Evolutionary conservation across 768 basidiomycete genomes (phyloP).

Genomic region (Lanmaoa rubissima): DNA sequence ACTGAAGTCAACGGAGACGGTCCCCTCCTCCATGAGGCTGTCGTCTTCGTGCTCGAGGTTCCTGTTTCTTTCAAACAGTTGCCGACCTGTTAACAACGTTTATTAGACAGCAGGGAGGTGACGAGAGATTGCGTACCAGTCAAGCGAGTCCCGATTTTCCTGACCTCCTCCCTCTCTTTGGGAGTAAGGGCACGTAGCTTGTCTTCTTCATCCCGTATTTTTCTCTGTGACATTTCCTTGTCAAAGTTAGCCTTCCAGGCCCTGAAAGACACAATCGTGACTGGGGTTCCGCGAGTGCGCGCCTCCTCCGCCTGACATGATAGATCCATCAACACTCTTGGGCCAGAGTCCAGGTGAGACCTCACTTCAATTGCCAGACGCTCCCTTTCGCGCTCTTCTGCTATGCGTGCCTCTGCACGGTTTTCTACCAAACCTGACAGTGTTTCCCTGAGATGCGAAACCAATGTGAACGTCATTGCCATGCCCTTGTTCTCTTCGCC

Average conservation of each 20-base stretch:
- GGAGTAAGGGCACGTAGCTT: constrained; percentile 62
- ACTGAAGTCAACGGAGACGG: constrained; percentile 82
- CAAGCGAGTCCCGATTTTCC: constrained; percentile 55
- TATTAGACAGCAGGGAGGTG: not conserved
- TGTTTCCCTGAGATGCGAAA: constrained; percentile 79
- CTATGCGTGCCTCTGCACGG: constrained; percentile 53
- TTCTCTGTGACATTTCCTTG: constrained; percentile 57
- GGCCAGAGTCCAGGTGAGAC: not conserved
- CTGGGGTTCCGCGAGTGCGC: constrained; percentile 86
- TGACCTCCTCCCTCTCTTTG: constrained; percentile 86
- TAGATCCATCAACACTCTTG: constrained; percentile 2
- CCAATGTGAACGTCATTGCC: constrained; percentile 97
- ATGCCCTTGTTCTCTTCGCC: constrained; percentile 87
- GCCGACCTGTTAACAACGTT: constrained; percentile 61
- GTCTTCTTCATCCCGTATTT: constrained; percentile 75
- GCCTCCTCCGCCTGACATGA: constrained; percentile 75
- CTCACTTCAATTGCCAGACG: constrained; percentile 72
- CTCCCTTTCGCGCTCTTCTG: constrained; percentile 72
- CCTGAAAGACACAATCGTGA: constrained; percentile 78
- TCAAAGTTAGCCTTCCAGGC: constrained; percentile 82
- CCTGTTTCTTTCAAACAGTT: constrained; percentile 84
- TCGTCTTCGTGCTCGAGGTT: constrained; percentile 74
- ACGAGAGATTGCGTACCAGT: constrained; percentile 51
- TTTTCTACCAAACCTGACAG: constrained; percentile 60
- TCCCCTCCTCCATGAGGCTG: constrained; percentile 77